Conservation (phyloP, 2,329 filamentous ascomycete species). For the Metarhizium guizhouense region DNA sequence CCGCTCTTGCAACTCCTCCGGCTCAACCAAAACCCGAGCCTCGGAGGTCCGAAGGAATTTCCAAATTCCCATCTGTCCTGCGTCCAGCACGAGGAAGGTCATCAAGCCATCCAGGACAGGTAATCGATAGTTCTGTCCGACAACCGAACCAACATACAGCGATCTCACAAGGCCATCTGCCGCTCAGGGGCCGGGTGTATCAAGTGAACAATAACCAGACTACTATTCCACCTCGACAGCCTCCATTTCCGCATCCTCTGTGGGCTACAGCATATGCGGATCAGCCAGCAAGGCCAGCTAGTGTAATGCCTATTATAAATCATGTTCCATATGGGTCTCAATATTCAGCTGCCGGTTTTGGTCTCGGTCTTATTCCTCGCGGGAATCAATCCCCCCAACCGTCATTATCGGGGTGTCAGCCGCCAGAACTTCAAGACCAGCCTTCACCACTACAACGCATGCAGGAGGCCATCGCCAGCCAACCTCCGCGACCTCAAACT, state of each 20-base stretch:
- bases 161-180: not conserved
- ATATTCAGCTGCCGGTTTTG: not conserved
- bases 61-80: slow-evolving; percentile 11
- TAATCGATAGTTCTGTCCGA: not conserved
- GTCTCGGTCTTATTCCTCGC: not conserved
- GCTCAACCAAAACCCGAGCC: not conserved
- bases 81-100: slow-evolving; percentile 9
- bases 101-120: not conserved
- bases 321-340: not conserved
- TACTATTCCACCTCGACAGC: not conserved
- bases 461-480: not conserved
- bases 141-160: not conserved
- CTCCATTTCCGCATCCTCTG: slow-evolving; percentile 3
- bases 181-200: not conserved
- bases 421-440: not conserved
- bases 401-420: not conserved
- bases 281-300: slow-evolving; percentile 2
- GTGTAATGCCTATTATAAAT: slow-evolving; percentile 7
- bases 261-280: not conserved
- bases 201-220: not conserved
- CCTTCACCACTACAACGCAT: not conserved
- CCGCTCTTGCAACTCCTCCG: not conserved
- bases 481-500: not conserved
- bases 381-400: not conserved
- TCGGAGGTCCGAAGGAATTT: not conserved